These are phyloP conservation scores for Trichoderma brevicompactum DNA, from an alignment of 2,329 filamentous ascomycete species.

Conservation along the genomic window DNA sequence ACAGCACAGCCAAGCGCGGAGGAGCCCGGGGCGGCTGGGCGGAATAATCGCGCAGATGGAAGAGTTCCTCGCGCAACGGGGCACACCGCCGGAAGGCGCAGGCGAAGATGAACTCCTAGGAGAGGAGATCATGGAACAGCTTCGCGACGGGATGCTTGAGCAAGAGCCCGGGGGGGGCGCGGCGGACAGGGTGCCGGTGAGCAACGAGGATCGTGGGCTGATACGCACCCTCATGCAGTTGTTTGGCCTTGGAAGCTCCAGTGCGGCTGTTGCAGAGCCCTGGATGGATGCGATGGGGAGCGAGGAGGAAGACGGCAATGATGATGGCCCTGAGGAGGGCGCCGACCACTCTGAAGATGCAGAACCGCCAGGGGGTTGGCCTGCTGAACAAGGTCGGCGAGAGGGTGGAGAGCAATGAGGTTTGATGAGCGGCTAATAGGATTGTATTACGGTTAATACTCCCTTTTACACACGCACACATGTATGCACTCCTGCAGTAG, in stretches of 20 bases:
- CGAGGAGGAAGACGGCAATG: background rate
- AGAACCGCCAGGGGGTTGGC: conserved; percentile 43
- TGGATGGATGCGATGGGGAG: conserved; percentile 21
- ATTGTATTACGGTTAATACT: background rate
- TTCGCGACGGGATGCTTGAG: background rate
- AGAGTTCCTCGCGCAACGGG: conserved; percentile 37
- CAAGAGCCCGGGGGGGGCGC: too few species aligned
- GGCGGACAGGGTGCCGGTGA: conserved; percentile 36
- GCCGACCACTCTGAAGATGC: background rate
- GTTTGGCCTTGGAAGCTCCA: conserved; percentile 33
- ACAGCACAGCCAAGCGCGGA: conserved; percentile 29
- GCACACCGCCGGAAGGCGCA: background rate
- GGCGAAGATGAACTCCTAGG: conserved; percentile 22
- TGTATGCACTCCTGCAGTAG: background rate
- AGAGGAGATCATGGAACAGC: conserved; percentile 12
- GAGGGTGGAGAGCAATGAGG: background rate
- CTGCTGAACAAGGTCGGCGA: conserved; percentile 35
- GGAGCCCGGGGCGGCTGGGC: conserved; percentile 33
- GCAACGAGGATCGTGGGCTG: conserved; percentile 38
- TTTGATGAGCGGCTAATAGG: background rate
- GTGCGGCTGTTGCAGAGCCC: conserved; percentile 22
- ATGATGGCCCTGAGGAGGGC: conserved; percentile 18
- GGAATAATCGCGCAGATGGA: conserved; percentile 35
- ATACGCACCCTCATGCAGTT: conserved; percentile 36
- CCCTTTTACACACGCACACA: background rate